phyloP scores from a whole-genome alignment of 2,329 filamentous ascomycete genomes.

The Chaetomiaceae sp. region DNA sequence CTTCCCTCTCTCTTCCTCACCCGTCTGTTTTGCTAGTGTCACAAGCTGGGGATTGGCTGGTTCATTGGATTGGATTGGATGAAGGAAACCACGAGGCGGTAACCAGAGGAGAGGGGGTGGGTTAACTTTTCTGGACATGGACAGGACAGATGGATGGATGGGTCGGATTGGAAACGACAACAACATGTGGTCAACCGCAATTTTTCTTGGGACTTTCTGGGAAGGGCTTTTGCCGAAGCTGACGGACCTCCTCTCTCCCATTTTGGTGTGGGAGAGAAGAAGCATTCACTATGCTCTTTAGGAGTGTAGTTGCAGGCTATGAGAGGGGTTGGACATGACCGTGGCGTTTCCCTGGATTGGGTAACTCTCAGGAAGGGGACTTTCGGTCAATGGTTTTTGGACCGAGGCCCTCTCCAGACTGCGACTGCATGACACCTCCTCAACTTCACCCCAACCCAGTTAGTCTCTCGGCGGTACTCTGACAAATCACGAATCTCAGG shows the following conservation, averaged over 20 bases:
- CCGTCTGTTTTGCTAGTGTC: too few species aligned
- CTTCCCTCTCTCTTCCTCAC: too few species aligned
- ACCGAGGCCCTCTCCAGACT: neutral
- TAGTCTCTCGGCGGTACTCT: neutral
- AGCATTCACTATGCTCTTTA: too few species aligned
- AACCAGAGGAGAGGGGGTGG: neutral
- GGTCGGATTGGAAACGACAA: neutral
- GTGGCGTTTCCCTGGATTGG: neutral
- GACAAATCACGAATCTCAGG: conserved; percentile 8
- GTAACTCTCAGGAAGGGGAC: neutral
- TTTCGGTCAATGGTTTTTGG: too few species aligned
- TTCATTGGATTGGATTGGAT: too few species aligned
- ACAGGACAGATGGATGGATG: neutral
- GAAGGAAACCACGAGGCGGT: too few species aligned
- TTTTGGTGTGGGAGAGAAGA: too few species aligned
- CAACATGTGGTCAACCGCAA: too few species aligned
- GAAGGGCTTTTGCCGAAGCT: neutral
- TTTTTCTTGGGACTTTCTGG: neutral
- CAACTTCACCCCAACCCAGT: neutral
- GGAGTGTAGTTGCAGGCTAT: too few species aligned
- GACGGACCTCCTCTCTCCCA: neutral
- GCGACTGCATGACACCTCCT: neutral
- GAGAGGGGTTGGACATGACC: too few species aligned
- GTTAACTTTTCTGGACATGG: neutral
- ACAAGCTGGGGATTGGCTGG: too few species aligned